phyloP scores from a whole-genome alignment of 768 basidiomycete genomes.

The Kwoniella bestiolae region DNA sequence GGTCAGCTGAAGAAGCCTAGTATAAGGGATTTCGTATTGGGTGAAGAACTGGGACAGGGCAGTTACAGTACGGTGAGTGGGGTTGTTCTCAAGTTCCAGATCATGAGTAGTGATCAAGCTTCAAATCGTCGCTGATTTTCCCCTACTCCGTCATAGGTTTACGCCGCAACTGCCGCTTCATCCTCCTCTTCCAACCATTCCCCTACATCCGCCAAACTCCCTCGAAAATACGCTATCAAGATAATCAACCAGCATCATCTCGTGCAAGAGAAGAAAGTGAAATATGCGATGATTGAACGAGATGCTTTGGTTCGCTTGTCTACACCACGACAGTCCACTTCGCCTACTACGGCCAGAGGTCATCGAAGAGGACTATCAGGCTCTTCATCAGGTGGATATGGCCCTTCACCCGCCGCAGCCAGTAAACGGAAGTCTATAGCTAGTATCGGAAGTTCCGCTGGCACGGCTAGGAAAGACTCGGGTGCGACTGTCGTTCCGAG shows the following conservation, averaged over 20 bases:
- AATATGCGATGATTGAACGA: conserved; percentile 58
- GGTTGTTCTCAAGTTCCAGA: no score
- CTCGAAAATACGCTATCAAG: conserved; percentile 56
- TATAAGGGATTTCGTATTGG: conserved; percentile 55
- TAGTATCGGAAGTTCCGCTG: conserved; percentile 14
- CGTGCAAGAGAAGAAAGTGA: conserved; percentile 57
- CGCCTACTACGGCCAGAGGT: conserved; percentile 17
- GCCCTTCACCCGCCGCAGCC: conserved; percentile 3
- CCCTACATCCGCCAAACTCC: conserved; percentile 31
- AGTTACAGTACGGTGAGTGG: conserved; percentile 57
- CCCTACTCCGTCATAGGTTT: conserved; percentile 26
- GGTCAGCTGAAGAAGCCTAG: conserved; percentile 35
- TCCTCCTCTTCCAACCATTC: conserved; percentile 38
- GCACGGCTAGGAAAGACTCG: conserved; percentile 15
- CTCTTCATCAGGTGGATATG: conserved; percentile 31
- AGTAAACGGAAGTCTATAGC: conserved; percentile 25
- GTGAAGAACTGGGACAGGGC: conserved; percentile 56
- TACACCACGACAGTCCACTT: conserved; percentile 29
- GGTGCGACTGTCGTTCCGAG: conserved; percentile 1
- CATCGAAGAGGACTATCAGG: conserved; percentile 41
- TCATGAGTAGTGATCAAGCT: neutral
- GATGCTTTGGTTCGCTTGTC: conserved; percentile 56
- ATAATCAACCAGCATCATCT: conserved; percentile 59
- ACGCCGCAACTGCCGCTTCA: conserved; percentile 21
- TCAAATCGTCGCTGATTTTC: no score